Percentiles rank a stretch among this genome's conserved stretches.
These are phyloP conservation scores for Asterophora lycoperdoides DNA, from an alignment of 768 basidiomycete species.

Conservation along the genomic window DNA sequence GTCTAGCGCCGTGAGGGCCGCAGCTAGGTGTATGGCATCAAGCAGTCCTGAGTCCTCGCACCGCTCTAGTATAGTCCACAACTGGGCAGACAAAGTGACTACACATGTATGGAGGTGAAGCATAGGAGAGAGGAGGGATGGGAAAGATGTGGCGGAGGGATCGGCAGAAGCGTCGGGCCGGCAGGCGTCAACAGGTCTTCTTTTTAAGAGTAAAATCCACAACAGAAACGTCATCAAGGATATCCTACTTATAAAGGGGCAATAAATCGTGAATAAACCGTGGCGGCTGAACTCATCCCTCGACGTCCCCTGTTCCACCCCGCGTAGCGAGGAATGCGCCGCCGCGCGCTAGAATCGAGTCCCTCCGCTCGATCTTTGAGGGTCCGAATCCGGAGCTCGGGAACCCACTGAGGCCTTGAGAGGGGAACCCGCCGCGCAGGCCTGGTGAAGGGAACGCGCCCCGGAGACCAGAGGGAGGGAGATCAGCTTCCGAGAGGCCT, in stretches of 20 bases:
- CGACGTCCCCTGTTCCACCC: constrained; percentile 7
- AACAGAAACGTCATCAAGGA: neutral
- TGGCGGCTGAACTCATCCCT: constrained; percentile 4
- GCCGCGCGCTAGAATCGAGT: constrained; percentile 12
- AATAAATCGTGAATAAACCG: neutral
- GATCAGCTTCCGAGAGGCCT: constrained; percentile 12
- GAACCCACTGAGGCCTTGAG: constrained; percentile 3
- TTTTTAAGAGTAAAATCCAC: neutral
- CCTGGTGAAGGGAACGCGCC: constrained; percentile 6
- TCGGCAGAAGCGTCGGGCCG: neutral
- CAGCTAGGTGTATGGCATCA: too few relatives aligned
- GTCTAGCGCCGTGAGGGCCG: too few relatives aligned
- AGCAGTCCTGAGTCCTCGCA: too few relatives aligned
- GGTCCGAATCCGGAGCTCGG: constrained; percentile 8
- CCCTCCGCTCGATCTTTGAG: constrained; percentile 4
- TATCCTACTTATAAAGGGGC: neutral
- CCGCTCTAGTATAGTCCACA: too few relatives aligned
- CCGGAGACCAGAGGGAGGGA: constrained; percentile 7
- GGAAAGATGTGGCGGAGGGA: neutral
- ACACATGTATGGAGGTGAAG: neutral
- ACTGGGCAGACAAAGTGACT: too few relatives aligned
- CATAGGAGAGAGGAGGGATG: neutral
- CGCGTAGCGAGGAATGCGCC: constrained; percentile 19
- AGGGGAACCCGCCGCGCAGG: constrained; percentile 11
- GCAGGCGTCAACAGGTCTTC: constrained; percentile 7